Base-by-base conservation (phyloP, 345 rosid species). In the Moricandia moricandioides region DNA sequence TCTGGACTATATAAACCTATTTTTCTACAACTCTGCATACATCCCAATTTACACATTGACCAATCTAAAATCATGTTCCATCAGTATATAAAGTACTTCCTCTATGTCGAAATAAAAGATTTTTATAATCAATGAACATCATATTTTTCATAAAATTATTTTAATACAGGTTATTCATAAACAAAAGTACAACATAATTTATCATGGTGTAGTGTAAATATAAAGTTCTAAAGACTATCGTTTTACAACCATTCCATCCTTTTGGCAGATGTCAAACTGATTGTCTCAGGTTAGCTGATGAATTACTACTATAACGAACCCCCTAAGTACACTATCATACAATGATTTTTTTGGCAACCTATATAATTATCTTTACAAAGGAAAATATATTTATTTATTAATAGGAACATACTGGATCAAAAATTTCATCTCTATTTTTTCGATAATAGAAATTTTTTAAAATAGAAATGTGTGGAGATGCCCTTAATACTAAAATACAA, bases 211-310 rank as follows among this genome's bases (percentile, higher is more conserved):
- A n/a, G 21, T 11, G 11, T 59, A n/a, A 10, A 14, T 26, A 40
- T 26, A 6, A 1, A 16, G 9, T 8, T 37, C 4, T 17, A 49
- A 16, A 31, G 21, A 62, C 49, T 47, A 2, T 16, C 13, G 6
- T 49, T 16, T 63, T 14, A 49, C 5, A 56, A 57, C 18, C 2
- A 18, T 34, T 29, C 7, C 27, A 74, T 57, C 8, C 16, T 33
- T 49, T 45, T 67, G 35, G 27, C 14, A 14, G 62, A 74, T 74
- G 56, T 39, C 17, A 65, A 56, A 56, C 4, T 71, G 34, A 62
- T 13, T 21, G 56, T 62, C 11, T 49, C 12, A 62, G 40, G 29
- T 57, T 17, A 26, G 47, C 31, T 47, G 34, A 34, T 31, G 34
- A 18, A 11, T 47, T n/a, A 24, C 10, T 69, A 34, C 10, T 69